Evolutionary conservation across 768 basidiomycete species (phyloP), one percentile per base, ranked within the genome.

Genomic region (Amylocystis lapponica): DNA sequence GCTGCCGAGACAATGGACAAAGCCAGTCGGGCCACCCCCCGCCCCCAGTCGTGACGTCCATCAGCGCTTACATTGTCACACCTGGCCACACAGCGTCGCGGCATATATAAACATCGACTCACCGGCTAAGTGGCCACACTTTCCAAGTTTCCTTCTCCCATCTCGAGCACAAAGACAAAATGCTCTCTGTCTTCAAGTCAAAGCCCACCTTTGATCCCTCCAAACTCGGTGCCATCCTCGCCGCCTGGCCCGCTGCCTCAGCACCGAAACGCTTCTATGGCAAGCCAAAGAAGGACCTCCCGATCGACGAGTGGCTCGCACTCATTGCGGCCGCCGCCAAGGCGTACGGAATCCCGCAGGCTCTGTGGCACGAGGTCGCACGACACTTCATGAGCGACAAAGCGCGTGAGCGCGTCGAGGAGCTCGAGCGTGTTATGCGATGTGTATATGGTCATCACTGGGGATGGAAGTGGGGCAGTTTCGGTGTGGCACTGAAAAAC

Each of bases 381-480:
- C 82, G 84, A 56, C 79, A 82, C 54, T 86, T 76, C 59, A 79
- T 89, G 75, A 82, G 79, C 1, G 73, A 75, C 27, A 76, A 79
- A 51, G 83, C 86, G 14, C 78, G 68, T 58, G 68, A 68, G 23
- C 74, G 81, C 65, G 72, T 89, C 41, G 64, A 72, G 20, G 84
- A 87, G 52, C 64, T 89, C 43, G 85, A 86, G 63, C 74, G 74
- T 38, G 81, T 89, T 46, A 75, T 89, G 67, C 44, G 36, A n/a
- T 45, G 43, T 9, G 72, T 88, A 46, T 75, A 86, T 44, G 86
- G 83, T 9, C 83, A 83, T 16, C 38, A 43, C 30, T 88, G 87
- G 57, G 68, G 75, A 33, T 89, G 86, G 86, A 80, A 74, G 46
- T 89, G 86, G 86, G 83, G 84, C 65, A 84, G 78, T 54, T 89